Percentiles rank a stretch among this genome's conserved stretches.
Evolutionary conservation across 352 stramenopile species (phyloP).

Genomic region (Phytophthora pseudosyringae): DNA sequence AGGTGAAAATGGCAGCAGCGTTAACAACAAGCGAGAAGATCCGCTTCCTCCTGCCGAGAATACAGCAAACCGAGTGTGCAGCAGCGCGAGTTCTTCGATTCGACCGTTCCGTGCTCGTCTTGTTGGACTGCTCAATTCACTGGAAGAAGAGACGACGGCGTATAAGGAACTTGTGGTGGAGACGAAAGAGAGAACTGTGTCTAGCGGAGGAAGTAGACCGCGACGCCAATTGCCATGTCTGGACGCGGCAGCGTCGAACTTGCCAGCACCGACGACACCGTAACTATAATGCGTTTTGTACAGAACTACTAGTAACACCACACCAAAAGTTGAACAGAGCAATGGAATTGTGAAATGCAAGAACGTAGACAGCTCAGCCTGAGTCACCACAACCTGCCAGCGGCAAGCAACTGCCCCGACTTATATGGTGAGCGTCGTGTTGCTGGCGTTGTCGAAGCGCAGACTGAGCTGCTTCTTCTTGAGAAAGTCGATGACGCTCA

Average conservation of each 20-base stretch:
- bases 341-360: constrained; percentile 18
- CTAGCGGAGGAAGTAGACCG: constrained; percentile 10
- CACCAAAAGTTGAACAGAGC: constrained; percentile 9
- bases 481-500: constrained; percentile 84
- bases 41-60: constrained; percentile 6
- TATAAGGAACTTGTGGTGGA: constrained; percentile 37
- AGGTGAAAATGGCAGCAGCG: neutral
- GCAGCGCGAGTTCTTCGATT: constrained; percentile 25
- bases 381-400: constrained; percentile 1
- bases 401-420: neutral
- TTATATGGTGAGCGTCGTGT: constrained; percentile 86
- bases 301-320: constrained; percentile 1
- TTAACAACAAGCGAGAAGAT: constrained; percentile 5
- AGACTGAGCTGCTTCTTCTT: constrained; percentile 91
- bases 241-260: constrained; percentile 1
- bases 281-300: constrained; percentile 3
- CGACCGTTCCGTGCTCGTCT: constrained; percentile 63
- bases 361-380: neutral
- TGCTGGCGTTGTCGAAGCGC: constrained; percentile 87
- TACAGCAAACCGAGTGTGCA: constrained; percentile 19
- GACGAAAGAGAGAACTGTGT: constrained; percentile 29
- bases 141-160: constrained; percentile 73
- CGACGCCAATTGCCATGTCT: constrained; percentile 26
- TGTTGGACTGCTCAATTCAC: constrained; percentile 66
- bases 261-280: constrained; percentile 5